Evolutionary conservation across 306 rosid species (phyloP).

Genomic region (Morella rubra): DNA sequence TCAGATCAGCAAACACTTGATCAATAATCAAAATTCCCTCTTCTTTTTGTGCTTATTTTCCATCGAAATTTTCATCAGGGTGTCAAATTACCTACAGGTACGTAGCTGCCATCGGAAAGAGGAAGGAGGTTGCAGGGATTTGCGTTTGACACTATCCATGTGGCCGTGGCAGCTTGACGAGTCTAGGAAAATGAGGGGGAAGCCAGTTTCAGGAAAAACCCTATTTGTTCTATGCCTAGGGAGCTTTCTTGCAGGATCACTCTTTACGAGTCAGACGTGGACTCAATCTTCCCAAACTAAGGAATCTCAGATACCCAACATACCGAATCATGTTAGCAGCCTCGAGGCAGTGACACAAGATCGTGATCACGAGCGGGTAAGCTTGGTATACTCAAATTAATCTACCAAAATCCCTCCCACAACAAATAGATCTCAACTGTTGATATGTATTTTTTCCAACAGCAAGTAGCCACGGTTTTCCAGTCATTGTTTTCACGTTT

Average conservation of each 20-base stretch:
- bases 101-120: conserved; percentile 24
- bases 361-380: conserved; percentile 49
- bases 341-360: conserved; percentile 8
- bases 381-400: not conserved
- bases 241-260: conserved; percentile 76
- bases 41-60: not conserved
- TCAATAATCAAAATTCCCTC: not conserved
- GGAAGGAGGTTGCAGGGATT: conserved; percentile 11
- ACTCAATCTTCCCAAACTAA: conserved; percentile 33
- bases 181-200: conserved; percentile 56
- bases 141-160: conserved; percentile 15
- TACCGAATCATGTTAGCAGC: conserved; percentile 18
- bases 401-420: not conserved
- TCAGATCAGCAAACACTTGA: too few species aligned
- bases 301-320: conserved; percentile 21
- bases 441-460: too few species aligned
- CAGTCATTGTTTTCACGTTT: too few species aligned
- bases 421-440: too few species aligned
- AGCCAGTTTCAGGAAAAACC: conserved; percentile 52
- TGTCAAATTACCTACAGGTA: conserved; percentile 1
- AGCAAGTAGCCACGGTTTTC: too few species aligned
- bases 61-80: not conserved
- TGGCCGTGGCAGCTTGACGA: conserved; percentile 18
- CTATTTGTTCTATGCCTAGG: conserved; percentile 50
- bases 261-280: conserved; percentile 68